phyloP scores from a whole-genome alignment of 2,329 filamentous ascomycete species.

The Phyllosticta paracitricarpa region DNA sequence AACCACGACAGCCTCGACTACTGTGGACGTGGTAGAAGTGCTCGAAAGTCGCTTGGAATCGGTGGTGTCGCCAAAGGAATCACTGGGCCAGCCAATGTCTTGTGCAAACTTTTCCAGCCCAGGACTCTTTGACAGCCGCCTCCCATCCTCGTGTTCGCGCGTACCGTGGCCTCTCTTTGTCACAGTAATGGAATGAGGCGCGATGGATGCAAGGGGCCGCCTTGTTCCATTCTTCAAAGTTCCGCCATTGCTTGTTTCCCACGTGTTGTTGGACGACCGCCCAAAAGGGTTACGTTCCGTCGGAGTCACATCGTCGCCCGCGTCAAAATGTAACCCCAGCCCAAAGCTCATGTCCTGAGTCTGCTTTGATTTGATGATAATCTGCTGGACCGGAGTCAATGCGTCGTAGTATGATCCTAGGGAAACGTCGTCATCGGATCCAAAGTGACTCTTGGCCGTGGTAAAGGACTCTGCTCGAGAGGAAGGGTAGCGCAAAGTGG shows the following conservation, averaged over 20 bases:
- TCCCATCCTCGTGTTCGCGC: too few species aligned
- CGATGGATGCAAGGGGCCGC: conserved; percentile 13
- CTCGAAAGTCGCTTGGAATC: conserved; percentile 38
- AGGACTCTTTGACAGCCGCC: conserved; percentile 19
- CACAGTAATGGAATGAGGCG: background rate
- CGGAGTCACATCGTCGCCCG: conserved; percentile 22
- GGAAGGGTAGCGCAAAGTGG: conserved; percentile 28
- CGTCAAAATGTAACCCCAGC: conserved; percentile 27
- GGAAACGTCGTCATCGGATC: conserved; percentile 23
- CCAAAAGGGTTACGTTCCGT: conserved; percentile 15
- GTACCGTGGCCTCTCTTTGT: conserved; percentile 19
- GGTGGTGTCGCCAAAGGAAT: conserved; percentile 19
- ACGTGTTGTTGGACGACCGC: background rate
- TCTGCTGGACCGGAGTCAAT: conserved; percentile 17
- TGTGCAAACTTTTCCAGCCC: conserved; percentile 40
- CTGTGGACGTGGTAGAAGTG: conserved; percentile 43
- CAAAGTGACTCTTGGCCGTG: conserved; percentile 34
- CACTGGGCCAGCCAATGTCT: conserved; percentile 40
- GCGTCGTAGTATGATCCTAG: conserved; percentile 20
- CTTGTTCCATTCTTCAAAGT: conserved; percentile 34
- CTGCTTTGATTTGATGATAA: conserved; percentile 13
- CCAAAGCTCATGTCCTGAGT: conserved; percentile 16
- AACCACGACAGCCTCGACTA: conserved; percentile 46
- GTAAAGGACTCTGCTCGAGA: conserved; percentile 37
- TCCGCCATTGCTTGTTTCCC: conserved; percentile 13